Percentiles rank a stretch among this genome's conserved stretches.
Evolutionary conservation across 2,329 filamentous ascomycete genomes (phyloP).

Genomic region (Alternaria viburni): DNA sequence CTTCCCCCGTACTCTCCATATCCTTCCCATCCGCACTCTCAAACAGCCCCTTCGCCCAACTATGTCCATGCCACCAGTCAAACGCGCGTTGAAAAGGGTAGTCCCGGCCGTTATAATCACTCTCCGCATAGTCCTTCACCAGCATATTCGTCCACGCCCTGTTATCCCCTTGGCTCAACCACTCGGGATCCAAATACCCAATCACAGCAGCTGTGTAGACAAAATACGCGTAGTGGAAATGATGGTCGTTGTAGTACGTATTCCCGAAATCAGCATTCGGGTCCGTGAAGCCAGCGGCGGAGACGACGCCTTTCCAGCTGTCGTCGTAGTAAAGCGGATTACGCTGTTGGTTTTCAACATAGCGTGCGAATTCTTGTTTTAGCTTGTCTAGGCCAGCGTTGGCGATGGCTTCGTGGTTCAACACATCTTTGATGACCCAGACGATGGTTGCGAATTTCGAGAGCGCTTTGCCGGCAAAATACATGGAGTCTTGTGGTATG

Average conservation of each 20-base stretch:
- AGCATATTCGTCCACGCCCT: slow-evolving; percentile 82
- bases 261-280: slow-evolving; percentile 82
- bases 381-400: slow-evolving; percentile 57
- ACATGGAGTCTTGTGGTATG: slow-evolving; percentile 83
- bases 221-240: slow-evolving; percentile 80
- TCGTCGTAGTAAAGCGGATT: slow-evolving; percentile 64
- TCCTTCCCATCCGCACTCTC: slow-evolving; percentile 77
- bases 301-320: slow-evolving; percentile 81
- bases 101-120: slow-evolving; percentile 65
- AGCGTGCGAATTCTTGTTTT: slow-evolving; percentile 57
- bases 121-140: slow-evolving; percentile 83
- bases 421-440: slow-evolving; percentile 60
- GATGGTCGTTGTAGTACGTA: slow-evolving; percentile 75
- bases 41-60: slow-evolving; percentile 84
- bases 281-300: slow-evolving; percentile 76
- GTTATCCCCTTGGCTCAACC: slow-evolving; percentile 69
- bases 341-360: slow-evolving; percentile 49
- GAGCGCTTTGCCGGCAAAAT: slow-evolving; percentile 76
- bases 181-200: slow-evolving; percentile 75
- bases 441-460: slow-evolving; percentile 52
- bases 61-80: slow-evolving; percentile 95
- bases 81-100: slow-evolving; percentile 86
- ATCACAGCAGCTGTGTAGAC: slow-evolving; percentile 86
- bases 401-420: slow-evolving; percentile 61
- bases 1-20: slow-evolving; percentile 88